Conservation (phyloP, 371 early-diverging fungal species). For the Mortierella polycephala region DNA sequence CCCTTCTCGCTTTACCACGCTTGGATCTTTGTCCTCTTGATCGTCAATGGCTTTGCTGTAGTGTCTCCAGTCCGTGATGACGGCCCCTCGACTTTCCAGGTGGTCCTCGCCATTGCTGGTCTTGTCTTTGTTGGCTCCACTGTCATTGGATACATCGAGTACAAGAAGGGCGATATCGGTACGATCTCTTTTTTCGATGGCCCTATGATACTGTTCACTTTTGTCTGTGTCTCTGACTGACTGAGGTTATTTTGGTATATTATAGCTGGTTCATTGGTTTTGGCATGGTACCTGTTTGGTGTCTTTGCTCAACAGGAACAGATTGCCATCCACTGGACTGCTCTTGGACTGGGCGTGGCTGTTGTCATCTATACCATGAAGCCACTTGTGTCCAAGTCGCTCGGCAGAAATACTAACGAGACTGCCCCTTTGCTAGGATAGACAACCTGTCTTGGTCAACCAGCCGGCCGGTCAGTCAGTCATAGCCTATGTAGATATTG, state of each 20-base stretch:
- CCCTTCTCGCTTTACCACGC: constrained; percentile 83
- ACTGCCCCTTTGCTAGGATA: constrained; percentile 50
- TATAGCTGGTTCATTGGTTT: constrained; percentile 55
- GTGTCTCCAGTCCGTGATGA: constrained; percentile 60
- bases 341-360: constrained; percentile 62
- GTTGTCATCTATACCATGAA: constrained; percentile 64
- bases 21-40: constrained; percentile 70
- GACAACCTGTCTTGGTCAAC: background rate
- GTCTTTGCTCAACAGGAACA: constrained; percentile 51
- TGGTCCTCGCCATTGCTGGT: constrained; percentile 66
- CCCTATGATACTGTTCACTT: background rate
- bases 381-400: constrained; percentile 55
- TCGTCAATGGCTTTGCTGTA: constrained; percentile 71
- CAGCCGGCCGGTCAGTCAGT: no score
- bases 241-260: background rate
- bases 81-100: constrained; percentile 62
- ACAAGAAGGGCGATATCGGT: constrained; percentile 73
- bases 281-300: constrained; percentile 54
- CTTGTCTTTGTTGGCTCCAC: constrained; percentile 66
- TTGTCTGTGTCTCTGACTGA: background rate
- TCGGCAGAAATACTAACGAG: constrained; percentile 37
- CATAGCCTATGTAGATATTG: background rate
- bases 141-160: constrained; percentile 75
- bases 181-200: constrained; percentile 3
- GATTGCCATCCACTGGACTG: constrained; percentile 58